Base-by-base conservation (phyloP, 345 rosid genomes). In the Corchorus capsularis region DNA sequence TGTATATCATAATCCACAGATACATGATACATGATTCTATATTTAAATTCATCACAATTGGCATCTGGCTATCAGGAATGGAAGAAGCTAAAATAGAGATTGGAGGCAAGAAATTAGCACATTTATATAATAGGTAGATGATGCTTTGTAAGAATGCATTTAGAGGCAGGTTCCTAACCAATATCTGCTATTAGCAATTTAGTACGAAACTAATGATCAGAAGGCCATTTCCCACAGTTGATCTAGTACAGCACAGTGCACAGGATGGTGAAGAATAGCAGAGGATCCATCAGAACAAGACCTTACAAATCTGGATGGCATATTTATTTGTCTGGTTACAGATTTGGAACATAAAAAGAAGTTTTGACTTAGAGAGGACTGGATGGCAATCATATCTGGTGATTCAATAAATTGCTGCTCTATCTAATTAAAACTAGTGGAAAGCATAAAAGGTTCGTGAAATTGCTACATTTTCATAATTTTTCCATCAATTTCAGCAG, bases 261-360 rank as follows among this genome's bases (percentile, higher is more conserved):
- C 34, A 22, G 27, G 46, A 56, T 55, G 8, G 34, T 60, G 27
- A 49, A 55, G 22, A 72, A 50, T 35, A 14, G 50, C 37, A 27
- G n/a, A 71, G 46, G 8, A 70, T 70, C 66, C 13, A 37, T 41
- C 63, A 52, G 15, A 62, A 17, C 27, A 68, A 6, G 4, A 73
- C 35, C 37, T 39, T 72, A n/a, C 61, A 46, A 45, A 20, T 20
- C 49, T 3, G 61, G n/a, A 27, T 9, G 22, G 16, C 32, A 63
- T 71, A 37, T 62, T 50, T 56, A 74, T 32, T 45, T 17, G 20
- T 53, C 67, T 47, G 27, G 47, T n/a, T 64, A 63, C 13, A 35
- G 65, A 63, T 71, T 72, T 56, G 75, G 69, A 43, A 35, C 52
- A 70, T 57, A 71, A 55, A 71, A 49, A 12, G n/a, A 5, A 50